Evolutionary conservation across 139 green algal species (phyloP).

Genomic region (Chlorella sp.): DNA sequence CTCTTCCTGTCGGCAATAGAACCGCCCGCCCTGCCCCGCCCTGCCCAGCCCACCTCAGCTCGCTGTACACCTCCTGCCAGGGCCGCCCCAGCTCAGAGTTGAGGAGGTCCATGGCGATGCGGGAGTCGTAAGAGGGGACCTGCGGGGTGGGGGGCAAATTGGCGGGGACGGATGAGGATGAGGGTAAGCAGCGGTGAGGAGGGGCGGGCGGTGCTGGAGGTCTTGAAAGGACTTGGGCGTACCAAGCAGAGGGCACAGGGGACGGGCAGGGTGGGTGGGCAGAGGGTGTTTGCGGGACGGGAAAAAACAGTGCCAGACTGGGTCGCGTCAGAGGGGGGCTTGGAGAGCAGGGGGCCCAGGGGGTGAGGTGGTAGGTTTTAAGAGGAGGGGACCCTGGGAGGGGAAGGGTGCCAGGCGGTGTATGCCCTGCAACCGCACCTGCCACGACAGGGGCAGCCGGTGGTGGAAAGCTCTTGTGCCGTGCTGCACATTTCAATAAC

Average conservation of each 20-base stretch:
- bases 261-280: too few relatives aligned
- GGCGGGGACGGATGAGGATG: neutral
- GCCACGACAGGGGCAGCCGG: too few relatives aligned
- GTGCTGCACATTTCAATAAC: too few relatives aligned
- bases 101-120: conserved; percentile 78
- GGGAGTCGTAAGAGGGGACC: conserved; percentile 88
- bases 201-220: neutral
- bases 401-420: too few relatives aligned
- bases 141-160: neutral
- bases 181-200: neutral
- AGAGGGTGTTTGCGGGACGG: neutral
- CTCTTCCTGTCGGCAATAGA: too few relatives aligned
- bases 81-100: conserved; percentile 84
- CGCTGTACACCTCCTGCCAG: conserved; percentile 86
- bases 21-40: too few relatives aligned
- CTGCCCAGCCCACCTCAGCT: conserved; percentile 71
- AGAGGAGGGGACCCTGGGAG: too few relatives aligned
- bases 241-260: neutral
- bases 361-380: too few relatives aligned
- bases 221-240: neutral
- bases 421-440: too few relatives aligned
- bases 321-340: neutral
- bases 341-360: too few relatives aligned
- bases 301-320: neutral
- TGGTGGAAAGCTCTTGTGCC: too few relatives aligned